Conservation (phyloP, 116 monocot species). For the Dioscorea cayenensis region DNA sequence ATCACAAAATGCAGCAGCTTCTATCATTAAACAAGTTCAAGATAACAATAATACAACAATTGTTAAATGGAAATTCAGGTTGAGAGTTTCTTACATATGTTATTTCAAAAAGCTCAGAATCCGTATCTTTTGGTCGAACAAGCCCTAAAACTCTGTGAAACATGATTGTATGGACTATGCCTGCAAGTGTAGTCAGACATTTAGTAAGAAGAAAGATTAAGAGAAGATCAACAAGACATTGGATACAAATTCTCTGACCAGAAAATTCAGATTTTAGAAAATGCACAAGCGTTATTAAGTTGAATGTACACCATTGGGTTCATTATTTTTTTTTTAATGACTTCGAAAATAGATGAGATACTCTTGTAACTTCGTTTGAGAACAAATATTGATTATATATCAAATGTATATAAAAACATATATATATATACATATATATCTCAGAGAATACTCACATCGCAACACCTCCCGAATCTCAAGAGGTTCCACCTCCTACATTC, state of each 20-base stretch:
- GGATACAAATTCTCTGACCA: not conserved
- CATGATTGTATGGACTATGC: slow-evolving; percentile 87
- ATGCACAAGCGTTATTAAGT: not conserved
- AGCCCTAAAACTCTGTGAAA: slow-evolving; percentile 98
- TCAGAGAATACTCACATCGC: slow-evolving; percentile 60
- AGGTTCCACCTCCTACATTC: slow-evolving; percentile 60
- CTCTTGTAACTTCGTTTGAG: not conserved
- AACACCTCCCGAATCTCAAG: slow-evolving; percentile 83
- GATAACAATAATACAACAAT: no score
- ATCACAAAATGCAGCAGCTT: no score
- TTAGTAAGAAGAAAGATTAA: not conserved
- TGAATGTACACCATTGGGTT: not conserved
- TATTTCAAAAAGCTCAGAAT: slow-evolving; percentile 93
- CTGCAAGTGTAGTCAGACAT: slow-evolving; percentile 37
- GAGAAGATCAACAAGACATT: not conserved
- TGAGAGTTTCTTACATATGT: slow-evolving; percentile 66
- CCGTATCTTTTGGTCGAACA: slow-evolving; percentile 85
- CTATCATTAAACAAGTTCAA: no score
- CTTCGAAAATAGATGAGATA: no score
- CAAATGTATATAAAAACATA: slow-evolving; percentile 1
- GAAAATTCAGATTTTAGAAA: no score
- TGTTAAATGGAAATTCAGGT: no score
- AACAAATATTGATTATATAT: not conserved
- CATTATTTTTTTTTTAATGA: not conserved
- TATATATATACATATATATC: not conserved